phyloP scores from a whole-genome alignment of 176 grass and related monocot genomes.

The Bothriochloa decipiens region DNA sequence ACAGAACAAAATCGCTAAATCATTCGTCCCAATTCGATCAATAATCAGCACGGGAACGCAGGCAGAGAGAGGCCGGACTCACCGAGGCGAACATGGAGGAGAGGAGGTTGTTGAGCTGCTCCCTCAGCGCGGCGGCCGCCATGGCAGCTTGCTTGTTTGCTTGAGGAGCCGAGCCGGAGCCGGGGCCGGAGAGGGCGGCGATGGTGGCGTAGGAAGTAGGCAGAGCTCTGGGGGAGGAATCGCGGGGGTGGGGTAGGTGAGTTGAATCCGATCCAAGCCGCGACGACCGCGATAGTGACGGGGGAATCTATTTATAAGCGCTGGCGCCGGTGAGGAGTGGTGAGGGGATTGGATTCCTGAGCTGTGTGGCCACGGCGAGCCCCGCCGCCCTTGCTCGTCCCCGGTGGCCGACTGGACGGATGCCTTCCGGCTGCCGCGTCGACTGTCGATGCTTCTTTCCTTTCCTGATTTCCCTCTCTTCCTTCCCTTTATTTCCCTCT shows the following conservation, averaged over 20 bases:
- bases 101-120: constrained; percentile 62
- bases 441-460: not conserved
- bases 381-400: not conserved
- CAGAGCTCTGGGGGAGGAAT: not conserved
- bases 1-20: not conserved
- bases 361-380: constrained; percentile 34
- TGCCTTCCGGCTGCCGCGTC: not conserved
- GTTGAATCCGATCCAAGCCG: constrained; percentile 24
- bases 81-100: constrained; percentile 61
- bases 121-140: constrained; percentile 54
- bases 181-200: not conserved
- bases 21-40: not conserved
- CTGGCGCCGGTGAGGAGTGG: constrained; percentile 3
- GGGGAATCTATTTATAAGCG: constrained; percentile 34
- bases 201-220: constrained; percentile 20
- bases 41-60: not conserved
- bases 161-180: not conserved
- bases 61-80: not conserved
- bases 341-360: constrained; percentile 27
- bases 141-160: constrained; percentile 22
- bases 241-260: constrained; percentile 6
- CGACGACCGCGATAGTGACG: constrained; percentile 6
- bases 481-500: not conserved
- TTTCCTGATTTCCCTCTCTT: not conserved
- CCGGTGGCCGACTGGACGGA: not conserved